A percentile compares a stretch with the other conserved stretches of the same genome.
These are phyloP conservation scores for Withania somnifera DNA, from an alignment of 305 asterid genomes.

Conservation along the genomic window DNA sequence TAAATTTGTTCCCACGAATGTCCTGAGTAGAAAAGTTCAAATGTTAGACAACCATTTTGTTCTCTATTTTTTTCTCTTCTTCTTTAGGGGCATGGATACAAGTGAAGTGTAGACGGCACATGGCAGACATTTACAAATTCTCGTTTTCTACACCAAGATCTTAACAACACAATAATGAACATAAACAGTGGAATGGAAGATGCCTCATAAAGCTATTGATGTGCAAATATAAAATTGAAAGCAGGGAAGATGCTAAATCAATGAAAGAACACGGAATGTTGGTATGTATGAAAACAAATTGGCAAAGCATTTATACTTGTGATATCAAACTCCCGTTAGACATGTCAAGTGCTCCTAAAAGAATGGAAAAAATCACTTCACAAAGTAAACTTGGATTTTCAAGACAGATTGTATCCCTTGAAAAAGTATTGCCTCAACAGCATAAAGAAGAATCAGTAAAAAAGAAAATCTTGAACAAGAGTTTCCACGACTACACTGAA, in stretches of 20 bases:
- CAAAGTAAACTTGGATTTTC: not conserved
- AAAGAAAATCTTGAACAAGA: not conserved
- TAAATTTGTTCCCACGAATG: slow-evolving; percentile 88
- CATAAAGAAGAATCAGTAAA: not conserved
- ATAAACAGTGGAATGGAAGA: not conserved
- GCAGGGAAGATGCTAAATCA: not conserved
- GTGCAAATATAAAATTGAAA: not conserved
- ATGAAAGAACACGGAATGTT: not conserved
- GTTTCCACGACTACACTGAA: not conserved
- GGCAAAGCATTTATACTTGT: not conserved
- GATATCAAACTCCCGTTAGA: not conserved
- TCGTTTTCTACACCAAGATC: not conserved
- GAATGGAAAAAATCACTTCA: not conserved
- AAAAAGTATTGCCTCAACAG: not conserved
- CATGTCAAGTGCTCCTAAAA: not conserved
- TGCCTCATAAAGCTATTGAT: not conserved
- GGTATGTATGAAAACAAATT: not conserved
- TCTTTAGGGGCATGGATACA: not conserved
- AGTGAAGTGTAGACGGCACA: not conserved
- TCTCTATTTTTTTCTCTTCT: not conserved
- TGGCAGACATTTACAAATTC: not conserved
- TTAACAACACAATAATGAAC: not conserved
- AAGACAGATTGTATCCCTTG: not conserved
- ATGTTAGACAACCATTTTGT: not conserved
- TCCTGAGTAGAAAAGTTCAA: slow-evolving; percentile 36